These are phyloP conservation scores for Alternaria metachromatica DNA, from an alignment of 2,329 filamentous ascomycete genomes.

Conservation along the genomic window DNA sequence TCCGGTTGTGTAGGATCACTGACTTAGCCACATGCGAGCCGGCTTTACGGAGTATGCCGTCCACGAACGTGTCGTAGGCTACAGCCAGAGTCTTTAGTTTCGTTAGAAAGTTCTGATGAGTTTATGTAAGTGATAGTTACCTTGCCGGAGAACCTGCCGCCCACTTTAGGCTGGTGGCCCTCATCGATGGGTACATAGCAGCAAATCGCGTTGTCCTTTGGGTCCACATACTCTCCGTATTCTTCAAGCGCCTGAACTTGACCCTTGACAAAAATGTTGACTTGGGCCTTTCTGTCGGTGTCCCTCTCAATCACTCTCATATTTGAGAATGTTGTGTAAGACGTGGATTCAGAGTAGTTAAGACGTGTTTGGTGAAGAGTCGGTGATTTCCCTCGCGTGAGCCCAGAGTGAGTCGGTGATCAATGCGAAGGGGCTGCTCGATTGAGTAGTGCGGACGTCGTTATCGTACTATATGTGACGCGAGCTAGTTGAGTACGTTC, in stretches of 20 bases:
- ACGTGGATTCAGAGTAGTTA: too few species aligned
- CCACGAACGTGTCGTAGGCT: conserved; percentile 46
- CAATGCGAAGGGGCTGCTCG: neutral
- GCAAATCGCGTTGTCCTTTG: conserved; percentile 34
- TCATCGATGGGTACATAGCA: conserved; percentile 48
- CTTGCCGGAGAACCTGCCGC: conserved; percentile 41
- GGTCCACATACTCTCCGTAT: conserved; percentile 40
- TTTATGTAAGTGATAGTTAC: conserved; percentile 14
- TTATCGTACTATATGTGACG: too few species aligned
- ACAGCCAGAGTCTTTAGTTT: conserved; percentile 27
- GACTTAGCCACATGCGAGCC: conserved; percentile 10
- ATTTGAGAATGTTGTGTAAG: conserved; percentile 3
- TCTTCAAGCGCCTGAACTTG: conserved; percentile 37
- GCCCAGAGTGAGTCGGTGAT: neutral
- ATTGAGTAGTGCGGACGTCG: neutral
- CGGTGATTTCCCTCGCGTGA: neutral
- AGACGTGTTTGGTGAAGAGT: neutral
- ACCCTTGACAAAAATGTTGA: conserved; percentile 34
- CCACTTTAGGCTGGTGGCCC: conserved; percentile 41
- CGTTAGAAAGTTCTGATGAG: neutral
- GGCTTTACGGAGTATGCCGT: conserved; percentile 44
- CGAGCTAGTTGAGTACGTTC: too few species aligned
- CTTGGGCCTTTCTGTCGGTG: conserved; percentile 43
- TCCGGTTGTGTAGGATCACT: conserved; percentile 26
- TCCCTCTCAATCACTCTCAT: conserved; percentile 50